Evolutionary conservation across 495 filamentous ascomycete species (phyloP).

Genomic region (Xylaria bambusicola): DNA sequence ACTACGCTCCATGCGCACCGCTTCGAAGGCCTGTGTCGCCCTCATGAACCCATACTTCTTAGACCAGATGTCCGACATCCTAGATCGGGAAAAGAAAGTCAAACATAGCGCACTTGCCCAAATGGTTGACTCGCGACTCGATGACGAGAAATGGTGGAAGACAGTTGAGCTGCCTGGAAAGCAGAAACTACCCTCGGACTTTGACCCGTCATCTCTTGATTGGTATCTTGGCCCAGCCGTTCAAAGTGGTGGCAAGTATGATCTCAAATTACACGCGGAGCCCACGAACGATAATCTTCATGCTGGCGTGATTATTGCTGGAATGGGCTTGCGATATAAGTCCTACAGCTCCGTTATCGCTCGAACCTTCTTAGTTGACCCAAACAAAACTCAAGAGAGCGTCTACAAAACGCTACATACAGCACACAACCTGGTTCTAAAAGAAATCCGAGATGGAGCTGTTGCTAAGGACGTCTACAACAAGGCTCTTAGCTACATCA

Average conservation of each 20-base stretch:
- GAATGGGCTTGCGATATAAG: constrained; percentile 90
- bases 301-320: constrained; percentile 86
- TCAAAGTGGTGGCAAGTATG: constrained; percentile 94
- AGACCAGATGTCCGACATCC: constrained; percentile 92
- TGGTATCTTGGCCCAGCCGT: constrained; percentile 91
- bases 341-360: constrained; percentile 89
- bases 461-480: constrained; percentile 86
- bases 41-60: constrained; percentile 93
- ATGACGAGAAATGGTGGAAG: constrained; percentile 90
- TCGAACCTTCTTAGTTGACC: constrained; percentile 93
- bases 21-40: constrained; percentile 87
- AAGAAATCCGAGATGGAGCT: constrained; percentile 85
- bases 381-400: constrained; percentile 89
- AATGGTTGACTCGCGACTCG: constrained; percentile 86
- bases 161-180: constrained; percentile 66
- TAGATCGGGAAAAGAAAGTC: constrained; percentile 95
- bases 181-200: constrained; percentile 77
- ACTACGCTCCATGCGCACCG: constrained; percentile 88
- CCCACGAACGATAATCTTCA: constrained; percentile 85
- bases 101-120: constrained; percentile 80
- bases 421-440: constrained; percentile 83
- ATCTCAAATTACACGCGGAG: constrained; percentile 73
- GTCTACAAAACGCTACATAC: constrained; percentile 91
- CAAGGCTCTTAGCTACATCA: constrained; percentile 77
- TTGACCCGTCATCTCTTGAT: constrained; percentile 89